Evolutionary conservation across 768 basidiomycete genomes (phyloP).

Genomic region (Melanogaster broomeanus): DNA sequence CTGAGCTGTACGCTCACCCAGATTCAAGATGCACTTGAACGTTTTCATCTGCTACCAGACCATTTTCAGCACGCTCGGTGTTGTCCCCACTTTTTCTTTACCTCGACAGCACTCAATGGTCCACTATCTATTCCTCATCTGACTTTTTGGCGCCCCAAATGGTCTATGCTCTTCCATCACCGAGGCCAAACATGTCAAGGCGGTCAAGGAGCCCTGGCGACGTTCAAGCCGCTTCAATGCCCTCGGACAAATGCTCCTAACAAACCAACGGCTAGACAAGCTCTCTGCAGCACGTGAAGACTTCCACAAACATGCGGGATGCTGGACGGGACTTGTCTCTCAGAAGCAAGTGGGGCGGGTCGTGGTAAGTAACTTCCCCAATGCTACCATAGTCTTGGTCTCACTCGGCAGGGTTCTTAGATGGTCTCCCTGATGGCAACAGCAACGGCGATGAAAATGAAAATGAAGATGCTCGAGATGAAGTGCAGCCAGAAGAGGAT

Average conservation of each 20-base stretch:
- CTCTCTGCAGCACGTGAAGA: slow-evolving; percentile 17
- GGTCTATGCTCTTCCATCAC: slow-evolving; percentile 39
- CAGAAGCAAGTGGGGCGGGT: not conserved
- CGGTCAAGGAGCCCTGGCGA: slow-evolving; percentile 36
- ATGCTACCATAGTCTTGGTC: too few species aligned
- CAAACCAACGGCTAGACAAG: slow-evolving; percentile 30
- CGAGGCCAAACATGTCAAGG: slow-evolving; percentile 35
- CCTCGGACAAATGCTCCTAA: slow-evolving; percentile 31
- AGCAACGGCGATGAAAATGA: too few species aligned
- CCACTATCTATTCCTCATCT: slow-evolving; percentile 27
- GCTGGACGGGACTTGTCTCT: slow-evolving; percentile 7
- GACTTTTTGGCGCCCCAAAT: slow-evolving; percentile 32
- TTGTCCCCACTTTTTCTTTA: slow-evolving; percentile 21
- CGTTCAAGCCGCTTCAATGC: slow-evolving; percentile 24
- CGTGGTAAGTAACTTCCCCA: too few species aligned
- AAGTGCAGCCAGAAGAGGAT: too few species aligned
- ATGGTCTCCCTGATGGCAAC: too few species aligned
- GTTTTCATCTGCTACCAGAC: slow-evolving; percentile 6
- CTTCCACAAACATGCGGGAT: slow-evolving; percentile 21
- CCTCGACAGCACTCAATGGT: slow-evolving; percentile 33
- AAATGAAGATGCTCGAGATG: too few species aligned
- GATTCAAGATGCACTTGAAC: slow-evolving; percentile 15
- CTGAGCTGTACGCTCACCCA: slow-evolving; percentile 14
- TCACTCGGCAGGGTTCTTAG: too few species aligned
- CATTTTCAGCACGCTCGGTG: too few species aligned